Evolutionary conservation across 495 filamentous ascomycete genomes (phyloP).

Genomic region (Hypoxylon trugodes): DNA sequence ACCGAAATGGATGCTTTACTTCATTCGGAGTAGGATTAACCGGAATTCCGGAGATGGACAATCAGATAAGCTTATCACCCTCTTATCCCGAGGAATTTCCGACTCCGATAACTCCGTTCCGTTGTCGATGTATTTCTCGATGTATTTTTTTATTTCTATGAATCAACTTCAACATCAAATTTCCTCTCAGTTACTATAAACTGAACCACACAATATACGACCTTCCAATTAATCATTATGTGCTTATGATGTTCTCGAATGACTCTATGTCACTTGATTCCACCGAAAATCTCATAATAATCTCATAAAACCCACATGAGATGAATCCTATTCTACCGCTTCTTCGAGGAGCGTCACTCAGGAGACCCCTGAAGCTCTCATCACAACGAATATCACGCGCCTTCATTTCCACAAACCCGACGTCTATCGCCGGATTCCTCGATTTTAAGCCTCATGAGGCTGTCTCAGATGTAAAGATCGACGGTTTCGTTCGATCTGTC

Average conservation of each 20-base stretch:
- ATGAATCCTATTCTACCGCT: constrained; percentile 33
- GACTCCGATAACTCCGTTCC: constrained; percentile 2
- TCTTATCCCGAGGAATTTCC: constrained; percentile 19
- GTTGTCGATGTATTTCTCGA: too few relatives aligned
- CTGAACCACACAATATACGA: constrained; percentile 20
- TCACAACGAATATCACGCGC: constrained; percentile 16
- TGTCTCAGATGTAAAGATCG: constrained; percentile 58
- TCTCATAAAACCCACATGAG: too few relatives aligned
- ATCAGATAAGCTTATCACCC: not conserved
- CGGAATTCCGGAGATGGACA: constrained; percentile 2
- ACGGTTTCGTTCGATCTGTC: constrained; percentile 85
- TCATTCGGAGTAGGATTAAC: constrained; percentile 13
- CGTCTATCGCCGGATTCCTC: constrained; percentile 34
- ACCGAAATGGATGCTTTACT: too few relatives aligned
- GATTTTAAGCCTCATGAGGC: constrained; percentile 41
- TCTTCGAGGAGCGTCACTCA: constrained; percentile 31
- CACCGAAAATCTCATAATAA: constrained; percentile 1
- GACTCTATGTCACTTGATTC: constrained; percentile 1
- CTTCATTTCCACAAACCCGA: constrained; percentile 36
- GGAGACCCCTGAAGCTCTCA: constrained; percentile 25
- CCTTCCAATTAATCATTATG: constrained; percentile 13
- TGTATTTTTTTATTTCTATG: not conserved
- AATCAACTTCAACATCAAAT: constrained; percentile 7
- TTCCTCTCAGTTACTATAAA: not conserved
- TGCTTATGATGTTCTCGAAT: constrained; percentile 7